These are phyloP conservation scores for Ajuga reptans DNA, from an alignment of 305 asterid species.

Conservation along the genomic window DNA sequence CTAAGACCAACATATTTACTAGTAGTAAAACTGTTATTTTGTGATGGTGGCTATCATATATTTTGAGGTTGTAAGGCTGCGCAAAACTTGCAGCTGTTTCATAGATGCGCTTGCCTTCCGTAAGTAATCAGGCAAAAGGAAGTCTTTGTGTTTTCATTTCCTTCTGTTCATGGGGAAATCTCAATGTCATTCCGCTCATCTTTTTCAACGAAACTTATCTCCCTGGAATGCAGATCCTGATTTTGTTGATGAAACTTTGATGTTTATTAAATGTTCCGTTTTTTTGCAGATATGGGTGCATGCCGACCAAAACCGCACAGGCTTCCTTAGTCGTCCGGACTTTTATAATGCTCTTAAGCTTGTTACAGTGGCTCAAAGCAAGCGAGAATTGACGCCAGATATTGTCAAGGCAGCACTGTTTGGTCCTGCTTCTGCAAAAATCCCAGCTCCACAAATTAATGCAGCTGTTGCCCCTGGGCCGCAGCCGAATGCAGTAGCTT, in stretches of 20 bases:
- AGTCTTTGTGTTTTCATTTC: not conserved
- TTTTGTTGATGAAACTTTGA: not conserved
- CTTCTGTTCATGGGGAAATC: not conserved
- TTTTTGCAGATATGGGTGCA: conserved; percentile 81
- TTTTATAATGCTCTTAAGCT: conserved; percentile 91
- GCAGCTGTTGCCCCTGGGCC: conserved; percentile 40
- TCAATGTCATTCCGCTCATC: not conserved
- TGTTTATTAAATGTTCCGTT: conserved; percentile 4
- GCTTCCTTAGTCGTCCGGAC: conserved; percentile 67
- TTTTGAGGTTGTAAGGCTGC: not conserved
- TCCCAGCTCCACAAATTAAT: conserved; percentile 82
- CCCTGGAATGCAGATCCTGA: not conserved
- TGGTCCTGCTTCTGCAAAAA: conserved; percentile 81
- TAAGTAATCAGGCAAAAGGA: not conserved
- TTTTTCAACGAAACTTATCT: not conserved
- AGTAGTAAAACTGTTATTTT: not conserved
- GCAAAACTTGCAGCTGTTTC: not conserved
- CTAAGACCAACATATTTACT: not conserved
- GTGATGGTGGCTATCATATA: not conserved
- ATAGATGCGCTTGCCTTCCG: not conserved
- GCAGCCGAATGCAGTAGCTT: conserved; percentile 39
- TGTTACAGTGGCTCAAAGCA: conserved; percentile 94
- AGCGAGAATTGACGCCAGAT: conserved; percentile 80
- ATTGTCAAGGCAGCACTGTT: conserved; percentile 80
- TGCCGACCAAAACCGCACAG: conserved; percentile 61